Evolutionary conservation across 768 basidiomycete species (phyloP), one percentile per base, ranked within the genome.

Genomic region (Suillus ampliporus): DNA sequence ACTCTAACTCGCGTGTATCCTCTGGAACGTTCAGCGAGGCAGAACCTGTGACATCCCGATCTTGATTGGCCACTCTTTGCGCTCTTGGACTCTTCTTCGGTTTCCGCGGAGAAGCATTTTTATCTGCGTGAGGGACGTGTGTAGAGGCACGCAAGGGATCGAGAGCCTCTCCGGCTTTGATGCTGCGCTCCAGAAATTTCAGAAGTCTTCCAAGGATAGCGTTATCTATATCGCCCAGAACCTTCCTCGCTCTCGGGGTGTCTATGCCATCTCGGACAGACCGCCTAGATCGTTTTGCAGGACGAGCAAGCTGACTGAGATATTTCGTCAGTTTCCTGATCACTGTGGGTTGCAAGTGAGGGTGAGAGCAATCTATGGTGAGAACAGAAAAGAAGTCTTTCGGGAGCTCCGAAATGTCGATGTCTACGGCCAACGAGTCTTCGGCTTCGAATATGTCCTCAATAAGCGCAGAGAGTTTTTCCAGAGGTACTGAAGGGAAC

Each of bases 391-490:
- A 95, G 71, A 81, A 90, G 9, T 88, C 84, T 34, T 79, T 71
- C 4, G 87, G 80, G 14, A 94, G 77, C 57, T 87, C 81, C 15
- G 71, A 63, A n/a, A 77, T 63, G 43, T 83, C 81, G 2, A 79
- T 73, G 54, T 90, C 89, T 0, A 86, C 77, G 3, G 89, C 83
- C 17, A 94, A 77, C 0, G 82, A 73, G 70, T 95, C 95, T 67
- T 92, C 89, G 0, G 91, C 88, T 65, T 91, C 89, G 61, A 97
- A 91, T 17, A 97, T 83, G 59, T 97, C 94, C 65, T 95, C 92
- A 1, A 97, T 78, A 19, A 94, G 77, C 3, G 87, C 86, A 0
- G 79, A 80, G 11, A 99, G 80, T 72, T 92, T 96, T 69, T 95
- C 90, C 5, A 91, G 74, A 0, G 91, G 89, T 2, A 76, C 90